Evolutionary conservation across 2,329 filamentous ascomycete genomes (phyloP).

Genomic region (Pseudogymnoascus sp.): DNA sequence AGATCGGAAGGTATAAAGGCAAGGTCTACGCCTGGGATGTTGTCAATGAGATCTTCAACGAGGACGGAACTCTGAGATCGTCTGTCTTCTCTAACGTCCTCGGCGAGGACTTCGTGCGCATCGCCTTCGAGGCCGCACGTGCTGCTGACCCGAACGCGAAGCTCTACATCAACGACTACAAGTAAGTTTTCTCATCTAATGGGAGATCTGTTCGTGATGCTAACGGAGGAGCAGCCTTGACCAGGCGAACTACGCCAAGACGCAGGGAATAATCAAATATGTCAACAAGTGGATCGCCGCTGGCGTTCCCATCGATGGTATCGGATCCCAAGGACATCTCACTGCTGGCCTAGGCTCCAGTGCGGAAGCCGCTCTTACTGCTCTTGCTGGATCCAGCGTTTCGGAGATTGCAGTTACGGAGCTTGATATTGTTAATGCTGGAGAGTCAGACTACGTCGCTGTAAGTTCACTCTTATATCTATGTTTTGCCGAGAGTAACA

Average conservation of each 20-base stretch:
- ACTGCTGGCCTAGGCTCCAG: constrained; percentile 47
- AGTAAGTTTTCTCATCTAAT: constrained; percentile 31
- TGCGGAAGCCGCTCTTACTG: constrained; percentile 36
- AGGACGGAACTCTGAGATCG: constrained; percentile 39
- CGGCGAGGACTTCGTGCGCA: constrained; percentile 62
- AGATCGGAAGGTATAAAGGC: constrained; percentile 55
- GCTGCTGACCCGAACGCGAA: constrained; percentile 60
- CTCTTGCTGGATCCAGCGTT: constrained; percentile 23
- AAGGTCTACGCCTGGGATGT: constrained; percentile 60
- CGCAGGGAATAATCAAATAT: constrained; percentile 45
- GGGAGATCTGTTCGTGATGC: constrained; percentile 40
- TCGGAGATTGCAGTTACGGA: constrained; percentile 59
- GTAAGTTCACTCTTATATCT: constrained; percentile 10
- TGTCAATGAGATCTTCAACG: constrained; percentile 57
- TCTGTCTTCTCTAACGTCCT: constrained; percentile 62
- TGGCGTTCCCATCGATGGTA: constrained; percentile 60
- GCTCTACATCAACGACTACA: constrained; percentile 72
- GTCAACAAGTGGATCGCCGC: constrained; percentile 58
- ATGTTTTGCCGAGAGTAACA: not conserved
- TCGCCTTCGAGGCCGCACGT: constrained; percentile 63
- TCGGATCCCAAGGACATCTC: constrained; percentile 51
- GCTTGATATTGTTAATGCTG: constrained; percentile 57
- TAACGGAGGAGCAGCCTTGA: not conserved
- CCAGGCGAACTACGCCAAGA: constrained; percentile 50
- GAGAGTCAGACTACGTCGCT: constrained; percentile 24